Base-by-base conservation (phyloP, 345 rosid species). In the Murraya koenigii region DNA sequence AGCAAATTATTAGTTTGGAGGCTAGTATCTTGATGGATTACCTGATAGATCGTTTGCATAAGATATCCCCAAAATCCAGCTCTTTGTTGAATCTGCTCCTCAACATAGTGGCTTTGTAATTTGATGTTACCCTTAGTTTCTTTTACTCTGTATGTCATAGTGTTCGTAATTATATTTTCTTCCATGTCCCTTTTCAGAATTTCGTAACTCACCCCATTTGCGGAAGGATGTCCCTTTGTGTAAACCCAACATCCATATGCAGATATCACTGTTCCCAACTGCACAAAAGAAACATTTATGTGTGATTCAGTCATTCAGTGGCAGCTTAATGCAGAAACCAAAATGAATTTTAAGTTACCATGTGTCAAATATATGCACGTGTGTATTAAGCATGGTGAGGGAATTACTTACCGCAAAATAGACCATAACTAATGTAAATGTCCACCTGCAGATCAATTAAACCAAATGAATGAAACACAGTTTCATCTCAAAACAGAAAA, bases 41-140 rank as follows among this genome's bases (percentile, higher is more conserved):
- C 97, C 97, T 96, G 99, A 78, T 86, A 94, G 69, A 90, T 41
- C 44, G 80, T 76, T 78, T 92, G 91, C 97, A 94, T 88, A 59
- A 89, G 82, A 66, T 88, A 96, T 77, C 97, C 98, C 91, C 92
- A 92, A 78, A 86, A 83, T 54, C 87, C 87, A 7, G 95, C 90
- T 80, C 84, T 87, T 64, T 67, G 63, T 36, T 74, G 85, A 61
- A 80, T 65, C 59, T 82, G 84, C 74, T 86, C 90, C 75, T 82
- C 82, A 67, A 77, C 74, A 75, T 84, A 80, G 39, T 77, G 84
- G 77, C 78, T 78, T 61, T 83, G 91, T 86, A 83, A 71, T 86
- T 82, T 88, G 67, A 80, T 77, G 67, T 68, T 63, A 17, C 88
- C 86, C 61, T 28, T 66, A 4, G 63, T 66, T 67, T 78, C 77